Conservation (phyloP, 257 asterid species). For the Vinca minor region DNA sequence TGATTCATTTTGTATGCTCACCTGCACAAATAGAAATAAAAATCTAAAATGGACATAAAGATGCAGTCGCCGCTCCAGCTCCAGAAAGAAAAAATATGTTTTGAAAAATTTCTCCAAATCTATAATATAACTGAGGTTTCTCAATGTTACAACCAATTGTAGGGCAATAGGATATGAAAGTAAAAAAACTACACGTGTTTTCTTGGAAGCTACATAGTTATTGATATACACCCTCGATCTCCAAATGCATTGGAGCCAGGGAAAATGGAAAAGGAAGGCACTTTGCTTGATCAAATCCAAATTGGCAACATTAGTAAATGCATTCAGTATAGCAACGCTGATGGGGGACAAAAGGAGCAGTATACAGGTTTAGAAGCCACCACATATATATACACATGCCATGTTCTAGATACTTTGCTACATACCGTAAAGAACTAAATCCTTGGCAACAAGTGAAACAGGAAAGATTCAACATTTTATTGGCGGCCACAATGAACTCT, state of each 20-base stretch:
- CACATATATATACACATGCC: not conserved
- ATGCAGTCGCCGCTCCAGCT: not conserved
- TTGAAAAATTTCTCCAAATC: not conserved
- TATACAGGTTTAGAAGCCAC: not conserved
- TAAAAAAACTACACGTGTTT: not conserved
- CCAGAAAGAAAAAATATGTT: not conserved
- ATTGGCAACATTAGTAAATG: not conserved
- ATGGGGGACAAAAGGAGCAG: not conserved
- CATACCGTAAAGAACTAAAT: not conserved
- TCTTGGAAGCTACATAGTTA: not conserved
- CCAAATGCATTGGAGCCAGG: not conserved
- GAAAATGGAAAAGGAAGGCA: not conserved
- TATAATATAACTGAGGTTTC: not conserved
- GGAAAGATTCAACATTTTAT: not conserved
- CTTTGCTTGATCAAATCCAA: not conserved
- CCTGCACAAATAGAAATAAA: conserved; percentile 4
- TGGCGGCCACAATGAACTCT: not conserved
- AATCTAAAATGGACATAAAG: not conserved
- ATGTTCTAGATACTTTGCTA: not conserved
- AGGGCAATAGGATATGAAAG: not conserved
- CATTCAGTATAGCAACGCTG: not conserved
- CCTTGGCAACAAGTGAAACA: not conserved
- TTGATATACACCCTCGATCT: not conserved
- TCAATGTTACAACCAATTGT: not conserved
- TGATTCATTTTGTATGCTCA: conserved; percentile 3